Evolutionary conservation across 805 yeast genomes (phyloP).

Genomic region (Kodamaea neixiangensis): DNA sequence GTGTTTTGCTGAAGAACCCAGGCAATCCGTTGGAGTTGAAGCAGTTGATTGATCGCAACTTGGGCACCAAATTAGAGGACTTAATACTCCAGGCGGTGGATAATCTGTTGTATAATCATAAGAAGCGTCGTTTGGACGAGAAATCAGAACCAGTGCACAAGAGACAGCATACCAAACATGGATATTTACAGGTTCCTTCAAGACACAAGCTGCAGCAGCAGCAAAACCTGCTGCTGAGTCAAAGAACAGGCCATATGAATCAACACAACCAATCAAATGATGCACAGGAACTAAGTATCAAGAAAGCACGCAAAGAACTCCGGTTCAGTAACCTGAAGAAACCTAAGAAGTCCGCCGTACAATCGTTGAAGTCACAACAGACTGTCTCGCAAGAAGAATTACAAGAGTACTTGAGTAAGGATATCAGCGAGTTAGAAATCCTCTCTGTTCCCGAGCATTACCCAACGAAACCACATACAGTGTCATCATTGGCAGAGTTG

Average conservation of each 20-base stretch:
- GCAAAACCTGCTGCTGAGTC: background rate
- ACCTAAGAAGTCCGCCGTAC: slow-evolving; percentile 10
- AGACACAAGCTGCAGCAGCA: background rate
- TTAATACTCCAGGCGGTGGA: slow-evolving; percentile 7
- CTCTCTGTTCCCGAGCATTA: slow-evolving; percentile 44
- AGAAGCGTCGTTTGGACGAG: background rate
- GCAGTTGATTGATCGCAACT: slow-evolving; percentile 3
- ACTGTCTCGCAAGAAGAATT: slow-evolving; percentile 23
- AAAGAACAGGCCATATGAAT: no score
- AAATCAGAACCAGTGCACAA: background rate
- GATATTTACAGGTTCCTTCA: background rate
- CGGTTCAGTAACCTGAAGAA: slow-evolving; percentile 2
- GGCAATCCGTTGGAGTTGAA: slow-evolving; percentile 7
- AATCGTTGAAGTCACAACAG: slow-evolving; percentile 22
- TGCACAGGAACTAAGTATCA: background rate
- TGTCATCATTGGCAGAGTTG: slow-evolving; percentile 75
- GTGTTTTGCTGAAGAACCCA: background rate
- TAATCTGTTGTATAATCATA: slow-evolving; percentile 6
- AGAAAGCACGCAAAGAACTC: background rate
- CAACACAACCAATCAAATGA: background rate
- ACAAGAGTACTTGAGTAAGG: slow-evolving; percentile 24
- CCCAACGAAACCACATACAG: slow-evolving; percentile 41
- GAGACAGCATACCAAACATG: background rate
- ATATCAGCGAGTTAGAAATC: slow-evolving; percentile 35
- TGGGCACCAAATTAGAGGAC: slow-evolving; percentile 6